Conservation (phyloP, 2,329 filamentous ascomycete genomes). For the Stromatinia cepivora region DNA sequence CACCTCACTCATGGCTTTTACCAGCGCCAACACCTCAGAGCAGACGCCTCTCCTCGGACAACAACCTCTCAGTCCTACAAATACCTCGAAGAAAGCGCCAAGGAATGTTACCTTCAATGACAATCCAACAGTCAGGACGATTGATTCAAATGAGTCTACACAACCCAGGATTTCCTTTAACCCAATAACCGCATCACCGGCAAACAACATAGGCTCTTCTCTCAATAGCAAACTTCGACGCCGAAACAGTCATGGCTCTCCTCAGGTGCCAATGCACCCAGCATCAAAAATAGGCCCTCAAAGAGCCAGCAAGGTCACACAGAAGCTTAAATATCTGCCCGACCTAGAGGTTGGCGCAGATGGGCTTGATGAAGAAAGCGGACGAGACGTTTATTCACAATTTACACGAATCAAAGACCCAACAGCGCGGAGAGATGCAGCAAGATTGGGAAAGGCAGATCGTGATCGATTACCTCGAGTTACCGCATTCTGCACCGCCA, state of each 20-base stretch:
- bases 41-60: conserved; percentile 19
- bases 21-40: conserved; percentile 17
- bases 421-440: conserved; percentile 87
- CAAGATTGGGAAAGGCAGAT: conserved; percentile 89
- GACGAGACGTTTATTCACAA: conserved; percentile 94
- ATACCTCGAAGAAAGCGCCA: conserved; percentile 9
- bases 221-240: conserved; percentile 86
- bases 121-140: conserved; percentile 62
- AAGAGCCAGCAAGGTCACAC: conserved; percentile 88
- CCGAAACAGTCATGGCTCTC: conserved; percentile 74
- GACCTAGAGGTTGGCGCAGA: conserved; percentile 83
- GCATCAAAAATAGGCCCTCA: conserved; percentile 84
- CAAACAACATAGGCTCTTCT: conserved; percentile 63
- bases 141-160: conserved; percentile 44
- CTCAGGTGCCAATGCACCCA: conserved; percentile 39
- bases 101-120: conserved; percentile 77
- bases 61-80: conserved; percentile 10
- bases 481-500: conserved; percentile 94
- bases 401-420: conserved; percentile 98
- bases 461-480: conserved; percentile 83
- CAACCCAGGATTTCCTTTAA: conserved; percentile 1
- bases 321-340: conserved; percentile 96
- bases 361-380: conserved; percentile 80
- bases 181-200: conserved; percentile 38
- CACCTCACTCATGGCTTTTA: conserved; percentile 18